These are phyloP conservation scores for Moesziomyces sp. DNA, from an alignment of 1,284 basidiomycete genomes.

Conservation along the genomic window DNA sequence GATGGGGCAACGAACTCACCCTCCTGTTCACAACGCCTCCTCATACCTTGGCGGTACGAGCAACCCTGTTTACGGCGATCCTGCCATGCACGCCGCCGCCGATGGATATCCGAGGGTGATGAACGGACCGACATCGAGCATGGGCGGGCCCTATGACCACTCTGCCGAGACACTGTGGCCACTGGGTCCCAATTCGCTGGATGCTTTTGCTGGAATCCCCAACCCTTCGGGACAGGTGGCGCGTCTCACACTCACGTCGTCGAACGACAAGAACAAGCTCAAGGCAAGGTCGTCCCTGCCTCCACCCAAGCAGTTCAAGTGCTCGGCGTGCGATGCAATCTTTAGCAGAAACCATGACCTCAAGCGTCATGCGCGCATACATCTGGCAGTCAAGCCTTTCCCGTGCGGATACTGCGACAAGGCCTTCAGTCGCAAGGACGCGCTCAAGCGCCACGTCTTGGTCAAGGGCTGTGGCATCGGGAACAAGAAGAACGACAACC, in stretches of 20 bases:
- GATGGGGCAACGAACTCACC: conserved; percentile 13
- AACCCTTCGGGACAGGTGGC: conserved; percentile 16
- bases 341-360: conserved; percentile 64
- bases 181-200: conserved; percentile 35
- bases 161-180: conserved; percentile 37
- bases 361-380: conserved; percentile 63
- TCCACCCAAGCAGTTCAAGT: conserved; percentile 54
- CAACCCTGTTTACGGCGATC: conserved; percentile 22
- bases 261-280: conserved; percentile 27
- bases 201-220: conserved; percentile 43
- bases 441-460: conserved; percentile 57
- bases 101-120: conserved; percentile 25
- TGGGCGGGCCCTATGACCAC: conserved; percentile 25
- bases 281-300: conserved; percentile 33
- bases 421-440: conserved; percentile 61
- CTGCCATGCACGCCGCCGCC: conserved; percentile 13
- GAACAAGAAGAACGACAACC: conserved; percentile 44
- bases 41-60: conserved; percentile 16
- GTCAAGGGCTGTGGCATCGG: conserved; percentile 56
- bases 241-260: conserved; percentile 37
- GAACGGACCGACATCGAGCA: conserved; percentile 9
- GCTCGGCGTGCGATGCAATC: conserved; percentile 56
- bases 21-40: conserved; percentile 10
- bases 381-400: conserved; percentile 62
- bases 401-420: conserved; percentile 57